Percentiles rank a stretch among this genome's conserved stretches.
Evolutionary conservation across 108 stramenopile genomes (phyloP).

Genomic region (Skeletonema marinoi): DNA sequence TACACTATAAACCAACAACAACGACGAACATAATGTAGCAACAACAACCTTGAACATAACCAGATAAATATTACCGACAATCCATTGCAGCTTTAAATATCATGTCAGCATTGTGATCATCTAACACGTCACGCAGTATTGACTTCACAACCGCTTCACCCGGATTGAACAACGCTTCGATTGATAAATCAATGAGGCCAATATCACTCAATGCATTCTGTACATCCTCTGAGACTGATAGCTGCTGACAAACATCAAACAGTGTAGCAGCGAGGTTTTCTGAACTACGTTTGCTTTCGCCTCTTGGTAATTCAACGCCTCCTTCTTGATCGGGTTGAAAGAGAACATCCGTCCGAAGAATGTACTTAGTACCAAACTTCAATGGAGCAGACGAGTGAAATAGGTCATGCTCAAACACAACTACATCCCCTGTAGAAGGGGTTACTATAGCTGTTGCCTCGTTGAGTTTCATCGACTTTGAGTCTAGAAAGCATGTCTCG

Average conservation of each 20-base stretch:
- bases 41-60: neutral
- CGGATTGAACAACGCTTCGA: slow-evolving; percentile 40
- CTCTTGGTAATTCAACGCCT: slow-evolving; percentile 21
- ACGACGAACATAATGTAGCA: neutral
- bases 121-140: slow-evolving; percentile 40
- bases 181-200: slow-evolving; percentile 35
- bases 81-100: slow-evolving; percentile 13
- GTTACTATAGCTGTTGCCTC: slow-evolving; percentile 27
- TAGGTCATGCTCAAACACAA: slow-evolving; percentile 80
- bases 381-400: slow-evolving; percentile 71
- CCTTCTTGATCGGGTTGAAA: slow-evolving; percentile 39
- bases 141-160: slow-evolving; percentile 26
- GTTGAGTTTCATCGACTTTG: neutral
- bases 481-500: slow-evolving; percentile 64
- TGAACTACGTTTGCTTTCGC: neutral
- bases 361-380: slow-evolving; percentile 72
- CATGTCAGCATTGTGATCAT: slow-evolving; percentile 4
- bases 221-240: slow-evolving; percentile 14
- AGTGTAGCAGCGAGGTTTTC: slow-evolving; percentile 11
- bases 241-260: slow-evolving; percentile 38
- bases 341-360: slow-evolving; percentile 76
- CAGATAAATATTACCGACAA: neutral
- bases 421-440: slow-evolving; percentile 56
- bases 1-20: neutral
- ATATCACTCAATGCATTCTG: slow-evolving; percentile 26